Evolutionary conservation across 2,329 filamentous ascomycete species (phyloP).

Genomic region (Thielaviopsis populi): DNA sequence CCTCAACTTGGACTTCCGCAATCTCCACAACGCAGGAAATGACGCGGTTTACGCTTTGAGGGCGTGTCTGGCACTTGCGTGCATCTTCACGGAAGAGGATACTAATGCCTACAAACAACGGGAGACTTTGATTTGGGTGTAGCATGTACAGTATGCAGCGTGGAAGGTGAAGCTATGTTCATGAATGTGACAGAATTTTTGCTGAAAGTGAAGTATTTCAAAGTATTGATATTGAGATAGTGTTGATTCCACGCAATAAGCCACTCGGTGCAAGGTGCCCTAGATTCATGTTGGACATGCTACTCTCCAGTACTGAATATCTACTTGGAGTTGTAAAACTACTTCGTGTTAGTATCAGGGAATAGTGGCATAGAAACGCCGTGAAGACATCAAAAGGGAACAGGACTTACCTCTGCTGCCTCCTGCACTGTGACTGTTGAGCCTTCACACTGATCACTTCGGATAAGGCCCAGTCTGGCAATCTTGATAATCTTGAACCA

Average conservation of each 20-base stretch:
- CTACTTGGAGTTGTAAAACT: conserved; percentile 25
- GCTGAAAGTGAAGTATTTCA: no score
- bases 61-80: conserved; percentile 42
- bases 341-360: background rate
- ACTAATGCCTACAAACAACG: background rate
- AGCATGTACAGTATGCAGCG: background rate
- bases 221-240: no score
- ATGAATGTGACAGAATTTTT: background rate
- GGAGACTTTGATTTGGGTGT: background rate
- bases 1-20: conserved; percentile 45
- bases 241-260: no score
- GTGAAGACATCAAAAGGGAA: background rate
- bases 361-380: background rate
- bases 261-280: background rate
- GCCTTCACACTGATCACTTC: conserved; percentile 42
- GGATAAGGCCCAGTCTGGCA: conserved; percentile 57
- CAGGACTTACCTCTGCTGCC: conserved; percentile 41
- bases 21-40: conserved; percentile 79
- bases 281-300: conserved; percentile 16
- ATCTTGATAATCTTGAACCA: conserved; percentile 56
- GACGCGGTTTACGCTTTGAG: conserved; percentile 69
- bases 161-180: background rate
- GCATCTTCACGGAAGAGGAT: background rate
- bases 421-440: conserved; percentile 56
- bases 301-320: conserved; percentile 18